phyloP scores from a whole-genome alignment of 805 yeast species.

The Kazachstania taianensis region DNA sequence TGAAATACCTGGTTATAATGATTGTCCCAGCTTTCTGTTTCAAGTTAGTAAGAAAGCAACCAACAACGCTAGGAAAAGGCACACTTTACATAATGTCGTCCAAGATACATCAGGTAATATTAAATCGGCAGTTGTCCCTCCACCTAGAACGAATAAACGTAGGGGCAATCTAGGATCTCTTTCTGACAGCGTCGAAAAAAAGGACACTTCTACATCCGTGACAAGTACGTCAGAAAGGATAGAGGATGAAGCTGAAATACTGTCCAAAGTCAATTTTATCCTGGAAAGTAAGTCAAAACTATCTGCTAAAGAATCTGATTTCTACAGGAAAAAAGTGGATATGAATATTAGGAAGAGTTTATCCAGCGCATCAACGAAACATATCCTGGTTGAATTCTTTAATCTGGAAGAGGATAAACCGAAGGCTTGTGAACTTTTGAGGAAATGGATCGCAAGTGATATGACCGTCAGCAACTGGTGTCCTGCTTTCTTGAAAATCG shows the following conservation, averaged over 20 bases:
- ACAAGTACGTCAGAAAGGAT: too few relatives aligned
- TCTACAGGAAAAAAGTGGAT: conserved; percentile 35
- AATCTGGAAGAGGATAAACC: conserved; percentile 16
- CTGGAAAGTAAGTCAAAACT: too few relatives aligned
- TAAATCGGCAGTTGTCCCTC: conserved; percentile 5
- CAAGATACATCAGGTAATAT: too few relatives aligned
- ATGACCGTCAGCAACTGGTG: conserved; percentile 58
- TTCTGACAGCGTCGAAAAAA: too few relatives aligned
- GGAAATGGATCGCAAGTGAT: conserved; percentile 46
- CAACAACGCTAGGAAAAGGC: conserved; percentile 1
- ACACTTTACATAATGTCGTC: neutral
- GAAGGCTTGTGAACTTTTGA: conserved; percentile 30
- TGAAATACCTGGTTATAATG: conserved; percentile 36
- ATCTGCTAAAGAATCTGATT: conserved; percentile 34
- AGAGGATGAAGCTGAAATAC: too few relatives aligned
- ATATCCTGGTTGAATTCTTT: conserved; percentile 20
- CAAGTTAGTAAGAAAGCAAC: conserved; percentile 16
- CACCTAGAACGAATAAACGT: conserved; percentile 1
- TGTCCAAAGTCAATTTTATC: too few relatives aligned
- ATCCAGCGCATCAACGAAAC: conserved; percentile 21
- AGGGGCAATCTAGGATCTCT: too few relatives aligned
- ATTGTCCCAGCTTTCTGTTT: conserved; percentile 31
- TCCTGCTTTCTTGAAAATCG: conserved; percentile 49
- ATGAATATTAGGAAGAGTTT: conserved; percentile 21
- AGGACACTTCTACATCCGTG: too few relatives aligned